Percentiles rank a stretch among this genome's conserved stretches.
These are phyloP conservation scores for Mucuna pruriens DNA, from an alignment of 306 rosid genomes.

Conservation along the genomic window DNA sequence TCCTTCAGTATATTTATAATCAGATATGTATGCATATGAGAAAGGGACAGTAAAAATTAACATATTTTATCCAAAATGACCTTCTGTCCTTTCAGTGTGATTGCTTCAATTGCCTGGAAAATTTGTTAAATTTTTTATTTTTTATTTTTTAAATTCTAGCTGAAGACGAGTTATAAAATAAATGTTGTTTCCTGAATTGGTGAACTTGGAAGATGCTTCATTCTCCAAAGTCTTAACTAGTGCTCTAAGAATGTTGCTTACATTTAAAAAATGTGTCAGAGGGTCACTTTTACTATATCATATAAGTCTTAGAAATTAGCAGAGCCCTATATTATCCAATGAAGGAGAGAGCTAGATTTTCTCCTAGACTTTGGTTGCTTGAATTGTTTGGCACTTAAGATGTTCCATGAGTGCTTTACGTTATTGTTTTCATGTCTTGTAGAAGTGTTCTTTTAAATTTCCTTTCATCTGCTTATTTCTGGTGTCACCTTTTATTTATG, in stretches of 20 bases:
- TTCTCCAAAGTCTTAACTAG: neutral
- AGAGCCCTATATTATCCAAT: neutral
- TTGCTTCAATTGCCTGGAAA: neutral
- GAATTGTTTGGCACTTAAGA: neutral
- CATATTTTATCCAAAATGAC: neutral
- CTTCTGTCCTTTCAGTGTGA: neutral
- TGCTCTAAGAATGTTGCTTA: neutral
- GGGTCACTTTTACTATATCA: neutral
- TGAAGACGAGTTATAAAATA: neutral
- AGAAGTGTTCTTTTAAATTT: neutral
- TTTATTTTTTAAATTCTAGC: neutral
- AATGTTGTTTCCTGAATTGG: neutral
- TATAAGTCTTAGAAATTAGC: neutral
- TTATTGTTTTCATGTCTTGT: conserved; percentile 14
- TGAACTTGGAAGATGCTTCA: neutral
- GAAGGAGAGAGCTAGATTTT: conserved; percentile 12
- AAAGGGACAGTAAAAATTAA: neutral
- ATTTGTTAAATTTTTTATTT: neutral
- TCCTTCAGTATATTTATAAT: neutral
- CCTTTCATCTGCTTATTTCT: neutral
- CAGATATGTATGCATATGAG: neutral
- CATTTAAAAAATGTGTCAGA: neutral
- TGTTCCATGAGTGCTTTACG: conserved; percentile 5
- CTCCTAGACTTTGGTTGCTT: neutral
- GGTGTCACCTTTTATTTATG: conserved; percentile 10